Percentiles rank a stretch among this genome's conserved stretches.
phyloP scores from a whole-genome alignment of 140 eudicot species.

The Anethum foeniculum region DNA sequence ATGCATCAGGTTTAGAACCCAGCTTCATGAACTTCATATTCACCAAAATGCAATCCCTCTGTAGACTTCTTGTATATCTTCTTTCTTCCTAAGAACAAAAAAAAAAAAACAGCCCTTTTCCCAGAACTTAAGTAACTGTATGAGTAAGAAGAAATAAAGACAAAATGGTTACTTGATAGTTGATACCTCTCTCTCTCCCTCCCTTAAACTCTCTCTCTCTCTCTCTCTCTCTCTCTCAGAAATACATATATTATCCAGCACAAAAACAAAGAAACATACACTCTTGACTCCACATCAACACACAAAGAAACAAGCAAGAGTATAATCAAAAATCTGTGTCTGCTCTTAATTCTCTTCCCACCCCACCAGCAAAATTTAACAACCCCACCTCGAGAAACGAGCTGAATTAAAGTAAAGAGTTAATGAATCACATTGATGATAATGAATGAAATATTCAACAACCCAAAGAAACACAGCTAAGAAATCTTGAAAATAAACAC shows the following conservation, averaged over 20 bases:
- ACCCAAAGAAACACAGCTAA: not conserved
- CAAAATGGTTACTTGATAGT: not conserved
- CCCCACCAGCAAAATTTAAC: not conserved
- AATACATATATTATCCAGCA: not conserved
- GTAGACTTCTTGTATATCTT: not conserved
- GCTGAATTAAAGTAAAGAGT: not conserved
- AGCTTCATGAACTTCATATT: slow-evolving; percentile 90
- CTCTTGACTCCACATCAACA: slow-evolving; percentile 2
- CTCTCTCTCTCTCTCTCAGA: not conserved
- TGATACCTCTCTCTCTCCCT: not conserved
- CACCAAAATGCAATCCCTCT: not conserved
- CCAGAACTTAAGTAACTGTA: not conserved
- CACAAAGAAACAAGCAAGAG: slow-evolving; percentile 14
- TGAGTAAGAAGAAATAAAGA: not conserved
- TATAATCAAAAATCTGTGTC: not conserved
- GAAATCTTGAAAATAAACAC: not conserved
- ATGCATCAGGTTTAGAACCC: slow-evolving; percentile 91
- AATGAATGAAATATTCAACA: not conserved
- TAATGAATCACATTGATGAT: slow-evolving; percentile 30
- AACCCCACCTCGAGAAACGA: slow-evolving; percentile 7
- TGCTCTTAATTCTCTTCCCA: slow-evolving; percentile 6
- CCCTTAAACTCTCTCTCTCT: not conserved
- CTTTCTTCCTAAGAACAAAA: not conserved
- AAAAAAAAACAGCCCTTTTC: not conserved
- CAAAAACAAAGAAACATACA: not conserved